Evolutionary conservation across 176 grass and related monocot genomes (phyloP).

Genomic region (Oryza longistaminata): DNA sequence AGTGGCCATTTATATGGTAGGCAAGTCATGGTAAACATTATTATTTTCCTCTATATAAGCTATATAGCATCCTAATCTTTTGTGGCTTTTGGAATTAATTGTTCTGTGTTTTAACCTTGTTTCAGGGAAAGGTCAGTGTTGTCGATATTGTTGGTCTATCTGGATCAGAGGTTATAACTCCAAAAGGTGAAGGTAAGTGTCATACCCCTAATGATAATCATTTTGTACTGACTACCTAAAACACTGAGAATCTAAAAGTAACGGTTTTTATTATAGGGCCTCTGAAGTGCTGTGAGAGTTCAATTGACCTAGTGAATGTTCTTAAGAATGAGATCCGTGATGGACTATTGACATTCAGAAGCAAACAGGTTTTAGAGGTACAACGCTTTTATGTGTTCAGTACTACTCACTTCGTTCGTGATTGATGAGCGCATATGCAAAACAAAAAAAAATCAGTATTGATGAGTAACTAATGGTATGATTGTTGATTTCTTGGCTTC

Average conservation of each 20-base stretch:
- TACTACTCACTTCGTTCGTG: not conserved
- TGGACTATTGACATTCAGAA: slow-evolving; percentile 69
- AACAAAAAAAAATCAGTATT: too few relatives aligned
- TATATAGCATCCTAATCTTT: not conserved
- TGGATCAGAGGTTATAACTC: slow-evolving; percentile 49
- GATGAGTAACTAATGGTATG: too few relatives aligned
- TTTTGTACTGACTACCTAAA: not conserved
- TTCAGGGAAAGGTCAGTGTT: slow-evolving; percentile 73
- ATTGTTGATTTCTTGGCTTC: too few relatives aligned
- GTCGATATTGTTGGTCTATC: slow-evolving; percentile 68
- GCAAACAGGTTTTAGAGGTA: slow-evolving; percentile 84
- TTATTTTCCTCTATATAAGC: not conserved
- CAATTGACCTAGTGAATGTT: slow-evolving; percentile 66
- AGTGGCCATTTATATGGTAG: not conserved
- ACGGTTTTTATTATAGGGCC: slow-evolving; percentile 48
- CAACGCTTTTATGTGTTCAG: not conserved
- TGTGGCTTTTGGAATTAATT: not conserved
- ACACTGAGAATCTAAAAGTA: slow-evolving; percentile 17
- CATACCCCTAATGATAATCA: not conserved
- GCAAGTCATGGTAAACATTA: too few relatives aligned
- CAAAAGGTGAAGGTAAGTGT: slow-evolving; percentile 69
- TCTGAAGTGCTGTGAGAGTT: slow-evolving; percentile 74
- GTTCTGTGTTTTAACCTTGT: slow-evolving; percentile 23
- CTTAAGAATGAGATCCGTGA: slow-evolving; percentile 89
- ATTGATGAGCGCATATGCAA: too few relatives aligned